Percentiles rank a stretch among this genome's conserved stretches.
These are phyloP conservation scores for Kazachstania kunashirensis DNA, from an alignment of 805 yeast genomes.

Conservation along the genomic window DNA sequence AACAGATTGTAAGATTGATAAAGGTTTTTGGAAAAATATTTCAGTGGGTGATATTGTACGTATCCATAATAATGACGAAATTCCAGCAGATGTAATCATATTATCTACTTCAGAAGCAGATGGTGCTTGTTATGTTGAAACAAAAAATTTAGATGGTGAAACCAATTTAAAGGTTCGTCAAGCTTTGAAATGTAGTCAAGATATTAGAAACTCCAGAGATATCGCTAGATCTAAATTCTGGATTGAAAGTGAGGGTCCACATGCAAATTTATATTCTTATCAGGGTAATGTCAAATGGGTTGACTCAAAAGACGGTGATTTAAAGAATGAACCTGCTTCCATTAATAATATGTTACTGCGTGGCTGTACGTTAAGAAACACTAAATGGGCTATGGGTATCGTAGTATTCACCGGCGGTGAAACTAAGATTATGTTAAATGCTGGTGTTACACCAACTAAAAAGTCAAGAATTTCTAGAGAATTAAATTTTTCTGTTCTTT, in stretches of 20 bases:
- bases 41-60: constrained; percentile 66
- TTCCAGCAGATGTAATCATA: constrained; percentile 65
- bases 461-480: constrained; percentile 65
- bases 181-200: constrained; percentile 53
- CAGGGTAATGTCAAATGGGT: constrained; percentile 58
- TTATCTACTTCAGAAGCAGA: constrained; percentile 59
- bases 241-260: constrained; percentile 80
- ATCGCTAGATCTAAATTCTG: constrained; percentile 46
- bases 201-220: constrained; percentile 40
- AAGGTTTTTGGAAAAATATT: constrained; percentile 53
- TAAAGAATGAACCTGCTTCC: constrained; percentile 50
- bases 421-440: constrained; percentile 71
- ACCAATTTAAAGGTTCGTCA: constrained; percentile 70
- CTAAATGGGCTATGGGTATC: constrained; percentile 74
- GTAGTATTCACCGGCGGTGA: constrained; percentile 72
- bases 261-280: constrained; percentile 64
- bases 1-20: constrained; percentile 28
- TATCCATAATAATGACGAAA: constrained; percentile 63
- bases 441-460: constrained; percentile 73
- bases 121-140: constrained; percentile 66
- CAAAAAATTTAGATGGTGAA: constrained; percentile 75
- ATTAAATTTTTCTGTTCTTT: constrained; percentile 55
- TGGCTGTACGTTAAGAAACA: constrained; percentile 71
- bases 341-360: constrained; percentile 61
- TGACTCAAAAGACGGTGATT: constrained; percentile 26